These are phyloP conservation scores for Lunasporangiospora selenospora DNA, from an alignment of 192 early-diverging fungal genomes.

Conservation along the genomic window DNA sequence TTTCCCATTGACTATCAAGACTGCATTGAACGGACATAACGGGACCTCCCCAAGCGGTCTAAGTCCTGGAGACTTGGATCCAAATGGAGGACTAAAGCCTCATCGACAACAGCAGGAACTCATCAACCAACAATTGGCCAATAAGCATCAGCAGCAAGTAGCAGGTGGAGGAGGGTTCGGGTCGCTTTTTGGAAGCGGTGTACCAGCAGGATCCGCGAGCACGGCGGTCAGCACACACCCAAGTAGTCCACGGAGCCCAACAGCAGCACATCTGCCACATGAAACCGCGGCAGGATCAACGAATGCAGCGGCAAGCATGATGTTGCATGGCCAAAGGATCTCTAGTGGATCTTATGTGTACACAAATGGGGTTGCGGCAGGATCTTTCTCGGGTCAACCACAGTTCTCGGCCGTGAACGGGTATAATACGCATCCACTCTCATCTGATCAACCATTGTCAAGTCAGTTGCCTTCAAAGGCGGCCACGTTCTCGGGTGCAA, in stretches of 20 bases:
- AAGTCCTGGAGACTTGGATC: slow-evolving; percentile 19
- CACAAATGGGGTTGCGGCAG: slow-evolving; percentile 14
- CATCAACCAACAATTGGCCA: slow-evolving; percentile 39
- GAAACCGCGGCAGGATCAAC: slow-evolving; percentile 34
- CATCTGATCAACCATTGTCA: no score
- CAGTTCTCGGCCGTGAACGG: slow-evolving; percentile 15
- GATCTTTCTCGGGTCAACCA: slow-evolving; percentile 6
- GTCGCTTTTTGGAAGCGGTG: slow-evolving; percentile 16
- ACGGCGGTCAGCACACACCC: neutral
- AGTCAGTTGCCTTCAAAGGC: no score
- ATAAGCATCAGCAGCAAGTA: slow-evolving; percentile 11
- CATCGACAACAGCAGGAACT: slow-evolving; percentile 44
- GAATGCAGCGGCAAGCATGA: no score
- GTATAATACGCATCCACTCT: slow-evolving; percentile 16
- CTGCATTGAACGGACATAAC: slow-evolving; percentile 8
- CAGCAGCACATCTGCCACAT: slow-evolving; percentile 3
- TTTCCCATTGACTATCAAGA: no score
- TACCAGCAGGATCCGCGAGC: no score
- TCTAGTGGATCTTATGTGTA: slow-evolving; percentile 43
- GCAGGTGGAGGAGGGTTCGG: slow-evolving; percentile 20
- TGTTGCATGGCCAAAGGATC: slow-evolving; percentile 39
- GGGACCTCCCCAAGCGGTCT: slow-evolving; percentile 7
- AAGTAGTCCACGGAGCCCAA: neutral
- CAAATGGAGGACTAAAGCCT: slow-evolving; percentile 30
- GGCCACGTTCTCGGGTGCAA: no score